These are phyloP conservation scores for Lolium perenne DNA, from an alignment of 176 grass and related monocot genomes.

Conservation along the genomic window DNA sequence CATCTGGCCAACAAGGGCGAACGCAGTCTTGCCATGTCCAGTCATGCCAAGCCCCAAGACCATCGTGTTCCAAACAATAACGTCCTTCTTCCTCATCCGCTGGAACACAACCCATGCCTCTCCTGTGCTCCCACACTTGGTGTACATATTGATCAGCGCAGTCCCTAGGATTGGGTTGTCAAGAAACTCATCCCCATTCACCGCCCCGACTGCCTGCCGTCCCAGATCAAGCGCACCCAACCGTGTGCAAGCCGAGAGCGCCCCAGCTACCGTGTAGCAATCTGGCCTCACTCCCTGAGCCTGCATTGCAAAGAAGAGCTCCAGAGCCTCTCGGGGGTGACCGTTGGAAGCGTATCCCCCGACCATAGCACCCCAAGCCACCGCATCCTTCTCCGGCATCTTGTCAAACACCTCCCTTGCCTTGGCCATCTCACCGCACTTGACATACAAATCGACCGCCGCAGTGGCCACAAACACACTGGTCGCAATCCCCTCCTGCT, in stretches of 20 bases:
- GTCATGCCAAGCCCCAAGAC: constrained; percentile 67
- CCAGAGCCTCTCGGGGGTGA: constrained; percentile 55
- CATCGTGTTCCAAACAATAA: constrained; percentile 78
- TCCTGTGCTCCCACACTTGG: constrained; percentile 63
- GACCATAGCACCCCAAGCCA: constrained; percentile 72
- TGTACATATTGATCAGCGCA: constrained; percentile 69
- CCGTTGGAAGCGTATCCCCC: constrained; percentile 67
- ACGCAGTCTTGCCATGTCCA: constrained; percentile 50
- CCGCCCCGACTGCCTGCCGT: background rate
- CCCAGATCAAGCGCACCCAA: constrained; percentile 66
- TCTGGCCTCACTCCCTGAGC: constrained; percentile 42
- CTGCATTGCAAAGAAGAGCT: constrained; percentile 67
- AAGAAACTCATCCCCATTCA: constrained; percentile 60
- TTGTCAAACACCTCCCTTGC: constrained; percentile 58
- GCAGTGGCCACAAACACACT: constrained; percentile 63
- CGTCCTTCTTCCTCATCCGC: constrained; percentile 56
- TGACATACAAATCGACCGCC: constrained; percentile 58
- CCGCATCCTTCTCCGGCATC: constrained; percentile 57
- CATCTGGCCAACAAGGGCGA: constrained; percentile 61
- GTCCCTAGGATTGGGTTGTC: constrained; percentile 64
- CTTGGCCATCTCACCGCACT: constrained; percentile 60
- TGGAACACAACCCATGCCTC: constrained; percentile 61
- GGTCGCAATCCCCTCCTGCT: constrained; percentile 30
- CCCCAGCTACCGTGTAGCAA: constrained; percentile 57
- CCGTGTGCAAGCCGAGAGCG: constrained; percentile 60